Base-by-base conservation (phyloP, 441 rosid species). In the Jatropha podagrica region DNA sequence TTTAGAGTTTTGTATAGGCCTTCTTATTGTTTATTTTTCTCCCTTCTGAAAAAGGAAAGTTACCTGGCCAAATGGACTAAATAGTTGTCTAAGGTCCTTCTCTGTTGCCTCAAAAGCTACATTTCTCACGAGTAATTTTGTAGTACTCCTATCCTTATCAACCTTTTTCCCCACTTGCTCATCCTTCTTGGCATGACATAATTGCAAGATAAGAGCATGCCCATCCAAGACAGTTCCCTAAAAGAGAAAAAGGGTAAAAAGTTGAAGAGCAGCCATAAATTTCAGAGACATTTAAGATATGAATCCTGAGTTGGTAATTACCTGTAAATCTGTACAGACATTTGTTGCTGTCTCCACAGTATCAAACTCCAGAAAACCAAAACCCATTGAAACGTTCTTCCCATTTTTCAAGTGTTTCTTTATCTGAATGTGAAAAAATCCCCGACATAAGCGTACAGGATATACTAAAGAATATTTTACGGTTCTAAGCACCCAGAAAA, bases 21-120 rank as follows among this genome's bases (percentile, higher is more conserved):
- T 41, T 20, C 27, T 11, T 6, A 7, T 18, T 27, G 60, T 0
- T 27, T 32, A 9, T 10, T 49, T 46, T 18, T 11, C 4, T 13
- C 44, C 60, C 3, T 49, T 56, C 32, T 59, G 41, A 55, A 54
- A 58, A 40, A 71, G 76, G 42, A 75, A 32, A 69, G 6, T 69
- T 75, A 90, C 98, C 98, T 93, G 89, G 77, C 97, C 98, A 75
- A 93, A 95, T 64, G 99, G 95, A 82, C 94, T 87, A 81, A 93
- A 93, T 48, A 95, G 86, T 83, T 89, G 96, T 81, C 87, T 86
- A 62, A 95, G 85, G 81, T 95, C 99, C 74, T 91, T 92, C 82
- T 88, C 83, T 18, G 98, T 95, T 73, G 98, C 98, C 83, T 95
- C 97, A 73, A 93, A 95, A 77, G 98, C 97, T 72, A 95, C 92